Percentiles rank a stretch among this genome's conserved stretches.
Conservation (phyloP, 2,329 filamentous ascomycete species). For the Fusarium odoratissimum region DNA sequence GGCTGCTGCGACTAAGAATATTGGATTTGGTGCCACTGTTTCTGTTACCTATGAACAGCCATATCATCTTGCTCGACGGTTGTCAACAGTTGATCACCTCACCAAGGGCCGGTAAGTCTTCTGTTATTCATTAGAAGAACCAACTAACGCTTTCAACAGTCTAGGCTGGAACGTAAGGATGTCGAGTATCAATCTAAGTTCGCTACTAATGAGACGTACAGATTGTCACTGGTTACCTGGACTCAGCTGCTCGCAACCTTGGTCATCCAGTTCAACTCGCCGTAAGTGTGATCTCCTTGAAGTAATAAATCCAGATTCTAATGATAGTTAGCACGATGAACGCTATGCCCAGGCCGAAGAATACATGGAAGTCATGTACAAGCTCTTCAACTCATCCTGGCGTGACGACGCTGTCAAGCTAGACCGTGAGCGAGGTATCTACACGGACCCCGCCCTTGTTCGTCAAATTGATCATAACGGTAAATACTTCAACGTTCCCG, state of each 20-base stretch:
- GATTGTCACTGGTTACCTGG: slow-evolving; percentile 78
- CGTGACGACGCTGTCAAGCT: slow-evolving; percentile 72
- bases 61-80: slow-evolving; percentile 72
- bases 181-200: not conserved
- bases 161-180: slow-evolving; percentile 66
- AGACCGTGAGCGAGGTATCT: slow-evolving; percentile 68
- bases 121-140: rapidly evolving
- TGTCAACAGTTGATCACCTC: slow-evolving; percentile 76
- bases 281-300: slow-evolving; percentile 7
- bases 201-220: slow-evolving; percentile 45
- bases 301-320: not conserved
- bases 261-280: slow-evolving; percentile 65
- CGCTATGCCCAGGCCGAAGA: slow-evolving; percentile 73
- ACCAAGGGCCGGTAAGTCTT: slow-evolving; percentile 65
- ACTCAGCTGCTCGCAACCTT: slow-evolving; percentile 75
- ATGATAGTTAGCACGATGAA: slow-evolving; percentile 66
- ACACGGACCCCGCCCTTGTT: slow-evolving; percentile 63
- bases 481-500: slow-evolving; percentile 72
- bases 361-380: slow-evolving; percentile 73
- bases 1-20: slow-evolving; percentile 74
- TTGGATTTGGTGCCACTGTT: slow-evolving; percentile 77
- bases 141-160: slow-evolving; percentile 43
- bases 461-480: slow-evolving; percentile 74
- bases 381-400: slow-evolving; percentile 76
- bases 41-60: slow-evolving; percentile 78